Base-by-base conservation (phyloP, 1,139 yeast genomes). In the Pneumocystis carinii region DNA sequence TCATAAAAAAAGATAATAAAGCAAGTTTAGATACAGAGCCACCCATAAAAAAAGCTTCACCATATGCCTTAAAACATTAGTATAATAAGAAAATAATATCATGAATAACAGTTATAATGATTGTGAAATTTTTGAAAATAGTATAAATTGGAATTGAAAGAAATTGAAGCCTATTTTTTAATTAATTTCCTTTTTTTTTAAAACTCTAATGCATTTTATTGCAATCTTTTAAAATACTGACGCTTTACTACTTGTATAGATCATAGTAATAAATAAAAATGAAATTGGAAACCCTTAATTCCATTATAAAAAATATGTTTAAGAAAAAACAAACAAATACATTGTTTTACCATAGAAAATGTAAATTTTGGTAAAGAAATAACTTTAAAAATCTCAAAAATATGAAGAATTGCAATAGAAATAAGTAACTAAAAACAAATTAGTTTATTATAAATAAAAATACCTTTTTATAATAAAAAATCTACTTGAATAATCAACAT, bases 11-110 rank as follows among this genome's bases (percentile, higher is more conserved):
- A 1, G 97, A 87, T 62, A 88, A 84, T 68, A 92, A 79, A 62
- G 96, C 90, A 94, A 90, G 85, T 60, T 92, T 76, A 64, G 96
- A 85, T 71, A 92, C 97, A 66, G 80, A 78, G 68, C 97, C 97
- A 66, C 97, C 96, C 72, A 92, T 92, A 95, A 97, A 92, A 68
- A 94, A 72, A 59, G 90, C 97, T 78, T 92, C 98, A 77, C 97
- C 97, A 74, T 92, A 92, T 60, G 98, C 98, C 75, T 92, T 92
- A 15, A 19, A 48, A 48, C 12, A n/a, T 48, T 24, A 48, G 55
- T 3, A 17, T 5, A 6, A 24, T 24, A 48, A 12, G 19, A 19
- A 48, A 24, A 19, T 12, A 24, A 48, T 8, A 12, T 48, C 3
- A 48, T 14, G 10, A 48, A 19, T 24, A 48, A 48, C 55, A 48